Base-by-base conservation (phyloP, 1,284 basidiomycete species). In the Pascua guehoae region DNA sequence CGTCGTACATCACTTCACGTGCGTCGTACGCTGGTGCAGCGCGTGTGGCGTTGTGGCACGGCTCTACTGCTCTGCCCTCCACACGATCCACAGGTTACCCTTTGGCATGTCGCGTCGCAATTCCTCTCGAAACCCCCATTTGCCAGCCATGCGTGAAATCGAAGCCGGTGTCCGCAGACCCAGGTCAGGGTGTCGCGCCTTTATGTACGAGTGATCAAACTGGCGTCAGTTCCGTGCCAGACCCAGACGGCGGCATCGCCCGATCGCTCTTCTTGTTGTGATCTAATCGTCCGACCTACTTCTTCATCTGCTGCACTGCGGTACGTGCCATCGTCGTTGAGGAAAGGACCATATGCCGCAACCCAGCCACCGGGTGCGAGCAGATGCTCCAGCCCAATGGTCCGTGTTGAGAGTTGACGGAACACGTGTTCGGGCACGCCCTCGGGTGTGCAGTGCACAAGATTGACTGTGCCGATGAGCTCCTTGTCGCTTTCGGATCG, bases 61-160 rank as follows among this genome's bases (percentile, higher is more conserved):
- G 5, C 12, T 39, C 47, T 49, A 41, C 38, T 14, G 12, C 41
- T 39, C 50, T 7, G 57, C 65, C 5, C 65, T 56, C 69, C 70
- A 74, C 37, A 74, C 64, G 7, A 72, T 66, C 57, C 64, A 71
- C 60, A 68, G 57, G 54, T 74, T 74, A n/a, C 72, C 72, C 53
- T 65, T 68, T 12, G 72, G 67, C 66, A 74, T 67, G 17, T 69
- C 65, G 24, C 36, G 18, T 42, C 67, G 60, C 37, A 18, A 37
- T 44, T 58, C 68, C 49, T 69, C 67, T 11, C 38, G 38, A 40
- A 70, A 74, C 1, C 72, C 72, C 69, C 68, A 71, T 49, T 54
- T 57, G 14, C 41, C 49, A 1, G 72, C 72, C 56, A 69, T 59
- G 1, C 16, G 57, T 1, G 57, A 60, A 46, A 74, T 64, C 8